Evolutionary conservation across 257 asterid species (phyloP).

Genomic region (Primulina tabacum): DNA sequence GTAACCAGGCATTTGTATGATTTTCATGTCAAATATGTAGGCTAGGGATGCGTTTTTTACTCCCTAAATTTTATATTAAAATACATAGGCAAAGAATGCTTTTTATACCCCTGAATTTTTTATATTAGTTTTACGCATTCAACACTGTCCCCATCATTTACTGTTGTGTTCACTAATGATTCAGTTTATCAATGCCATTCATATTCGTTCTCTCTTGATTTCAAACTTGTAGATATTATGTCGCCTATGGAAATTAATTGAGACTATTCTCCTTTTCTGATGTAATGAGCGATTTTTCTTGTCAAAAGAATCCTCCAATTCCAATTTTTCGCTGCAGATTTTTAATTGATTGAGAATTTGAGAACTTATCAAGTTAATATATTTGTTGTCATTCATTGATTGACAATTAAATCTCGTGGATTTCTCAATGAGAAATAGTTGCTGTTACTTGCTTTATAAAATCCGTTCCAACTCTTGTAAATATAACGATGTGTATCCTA

Average conservation of each 20-base stretch:
- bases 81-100: too few relatives aligned
- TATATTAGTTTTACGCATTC: too few relatives aligned
- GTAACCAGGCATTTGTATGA: background rate
- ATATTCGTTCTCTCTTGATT: too few relatives aligned
- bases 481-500: too few relatives aligned
- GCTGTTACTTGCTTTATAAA: background rate
- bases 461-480: too few relatives aligned
- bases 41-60: too few relatives aligned
- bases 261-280: background rate
- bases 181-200: background rate
- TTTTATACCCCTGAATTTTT: background rate
- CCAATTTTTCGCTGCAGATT: background rate
- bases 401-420: background rate
- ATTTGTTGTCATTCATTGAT: background rate
- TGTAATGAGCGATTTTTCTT: too few relatives aligned
- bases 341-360: background rate
- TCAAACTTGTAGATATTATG: background rate
- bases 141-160: background rate
- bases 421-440: too few relatives aligned
- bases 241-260: background rate
- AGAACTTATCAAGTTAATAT: background rate
- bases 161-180: too few relatives aligned
- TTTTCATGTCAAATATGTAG: too few relatives aligned
- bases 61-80: too few relatives aligned
- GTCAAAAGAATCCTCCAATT: too few relatives aligned